Conservation (phyloP, 2,329 filamentous ascomycete species). For the Elsinoe batatas region DNA sequence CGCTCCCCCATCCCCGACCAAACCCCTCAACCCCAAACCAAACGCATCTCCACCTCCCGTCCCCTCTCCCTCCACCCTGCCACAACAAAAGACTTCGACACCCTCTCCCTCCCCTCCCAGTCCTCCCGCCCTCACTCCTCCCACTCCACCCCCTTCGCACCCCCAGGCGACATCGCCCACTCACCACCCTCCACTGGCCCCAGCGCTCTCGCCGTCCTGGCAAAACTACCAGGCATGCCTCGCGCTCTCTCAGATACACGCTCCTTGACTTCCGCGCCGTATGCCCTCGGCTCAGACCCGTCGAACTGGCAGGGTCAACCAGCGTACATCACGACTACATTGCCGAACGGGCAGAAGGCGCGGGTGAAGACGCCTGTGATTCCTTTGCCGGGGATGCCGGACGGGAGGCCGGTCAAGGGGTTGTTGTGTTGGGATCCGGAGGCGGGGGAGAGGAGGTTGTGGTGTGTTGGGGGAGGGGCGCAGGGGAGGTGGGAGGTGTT, state of each 20-base stretch:
- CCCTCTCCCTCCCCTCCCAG: constrained; percentile 13
- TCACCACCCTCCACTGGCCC: constrained; percentile 14
- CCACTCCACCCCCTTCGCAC: constrained; percentile 23
- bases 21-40: constrained; percentile 24
- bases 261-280: constrained; percentile 69
- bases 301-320: constrained; percentile 30
- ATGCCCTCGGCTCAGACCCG: constrained; percentile 72
- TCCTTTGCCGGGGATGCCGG: constrained; percentile 43
- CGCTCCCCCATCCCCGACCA: constrained; percentile 41
- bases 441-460: constrained; percentile 18
- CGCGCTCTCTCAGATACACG: constrained; percentile 83
- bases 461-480: constrained; percentile 26
- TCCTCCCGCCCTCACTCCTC: constrained; percentile 15
- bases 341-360: constrained; percentile 27
- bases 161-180: constrained; percentile 21
- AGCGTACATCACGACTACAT: constrained; percentile 24
- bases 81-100: constrained; percentile 14
- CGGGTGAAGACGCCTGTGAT: constrained; percentile 27
- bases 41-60: constrained; percentile 21
- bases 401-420: constrained; percentile 62
- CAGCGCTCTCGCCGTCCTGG: constrained; percentile 36
- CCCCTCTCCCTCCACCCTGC: constrained; percentile 18
- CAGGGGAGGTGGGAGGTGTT: constrained; percentile 29
- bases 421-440: constrained; percentile 61
- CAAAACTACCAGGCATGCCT: constrained; percentile 75